A percentile compares a stretch with the other conserved stretches of the same genome.
Evolutionary conservation across 495 filamentous ascomycete genomes (phyloP).

Genomic region (Penicillium flavigenum): DNA sequence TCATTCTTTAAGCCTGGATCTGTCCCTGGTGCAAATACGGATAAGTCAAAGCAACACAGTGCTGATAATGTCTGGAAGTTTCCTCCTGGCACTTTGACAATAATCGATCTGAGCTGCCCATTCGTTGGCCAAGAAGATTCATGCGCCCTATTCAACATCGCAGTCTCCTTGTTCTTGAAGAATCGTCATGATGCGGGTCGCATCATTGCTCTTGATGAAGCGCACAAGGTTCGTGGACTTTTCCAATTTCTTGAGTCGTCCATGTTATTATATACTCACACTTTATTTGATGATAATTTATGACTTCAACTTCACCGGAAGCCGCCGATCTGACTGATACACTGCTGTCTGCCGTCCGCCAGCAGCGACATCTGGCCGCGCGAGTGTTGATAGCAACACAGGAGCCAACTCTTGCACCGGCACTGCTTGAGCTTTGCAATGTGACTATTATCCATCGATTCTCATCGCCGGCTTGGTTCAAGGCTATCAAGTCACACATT

Average conservation of each 20-base stretch:
- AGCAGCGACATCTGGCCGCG: constrained; percentile 67
- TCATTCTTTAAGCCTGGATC: constrained; percentile 39
- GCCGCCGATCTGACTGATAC: constrained; percentile 58
- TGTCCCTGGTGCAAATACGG: constrained; percentile 7
- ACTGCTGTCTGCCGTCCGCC: constrained; percentile 62
- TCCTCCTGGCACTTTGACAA: constrained; percentile 60
- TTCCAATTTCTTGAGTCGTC: too few species aligned
- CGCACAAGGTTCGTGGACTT: constrained; percentile 49
- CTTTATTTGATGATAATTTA: constrained; percentile 37
- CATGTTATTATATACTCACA: neutral
- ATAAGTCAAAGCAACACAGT: neutral
- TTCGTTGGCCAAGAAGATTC: constrained; percentile 66
- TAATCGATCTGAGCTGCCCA: constrained; percentile 73
- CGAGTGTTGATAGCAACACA: constrained; percentile 74
- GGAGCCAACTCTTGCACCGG: constrained; percentile 71
- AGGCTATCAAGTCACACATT: constrained; percentile 59
- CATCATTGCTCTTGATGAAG: constrained; percentile 60
- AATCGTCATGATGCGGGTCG: constrained; percentile 39
- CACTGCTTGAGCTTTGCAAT: constrained; percentile 69
- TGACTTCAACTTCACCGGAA: constrained; percentile 40
- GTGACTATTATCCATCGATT: constrained; percentile 75
- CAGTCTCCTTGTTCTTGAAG: constrained; percentile 60
- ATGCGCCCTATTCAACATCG: constrained; percentile 69
- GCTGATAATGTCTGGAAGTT: neutral
- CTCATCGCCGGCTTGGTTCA: constrained; percentile 67